These are phyloP conservation scores for Sicyos edulis DNA, from an alignment of 306 rosid species.

Conservation along the genomic window DNA sequence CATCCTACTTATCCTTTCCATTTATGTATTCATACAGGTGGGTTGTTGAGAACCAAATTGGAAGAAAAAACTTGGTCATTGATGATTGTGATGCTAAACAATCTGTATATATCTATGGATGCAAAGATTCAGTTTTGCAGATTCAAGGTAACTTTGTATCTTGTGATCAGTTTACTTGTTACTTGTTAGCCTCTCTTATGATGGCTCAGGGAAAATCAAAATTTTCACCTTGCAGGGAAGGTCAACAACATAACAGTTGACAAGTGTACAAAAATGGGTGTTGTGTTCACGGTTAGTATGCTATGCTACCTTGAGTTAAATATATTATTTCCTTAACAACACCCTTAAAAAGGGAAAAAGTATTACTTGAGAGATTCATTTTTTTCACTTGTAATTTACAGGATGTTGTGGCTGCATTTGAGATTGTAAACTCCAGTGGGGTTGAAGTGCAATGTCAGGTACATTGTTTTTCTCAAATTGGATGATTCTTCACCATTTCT, in stretches of 20 bases:
- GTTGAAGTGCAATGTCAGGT: constrained; percentile 99
- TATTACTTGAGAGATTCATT: background rate
- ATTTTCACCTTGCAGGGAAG: constrained; percentile 63
- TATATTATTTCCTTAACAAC: background rate
- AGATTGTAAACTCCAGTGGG: constrained; percentile 82
- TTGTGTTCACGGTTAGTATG: constrained; percentile 75
- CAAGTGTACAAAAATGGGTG: constrained; percentile 87
- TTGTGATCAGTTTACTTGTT: constrained; percentile 9
- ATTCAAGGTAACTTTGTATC: constrained; percentile 58
- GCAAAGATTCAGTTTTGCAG: constrained; percentile 93
- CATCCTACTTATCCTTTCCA: constrained; percentile 16
- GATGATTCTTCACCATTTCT: constrained; percentile 19
- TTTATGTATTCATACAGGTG: constrained; percentile 44
- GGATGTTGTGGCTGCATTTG: constrained; percentile 99
- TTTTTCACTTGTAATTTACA: constrained; percentile 29
- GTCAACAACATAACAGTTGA: constrained; percentile 94
- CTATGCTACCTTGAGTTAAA: constrained; percentile 19
- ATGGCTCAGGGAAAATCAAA: constrained; percentile 6
- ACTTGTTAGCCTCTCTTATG: constrained; percentile 9
- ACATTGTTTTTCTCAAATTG: constrained; percentile 15
- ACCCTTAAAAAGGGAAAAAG: too few species aligned
- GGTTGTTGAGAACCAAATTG: constrained; percentile 97
- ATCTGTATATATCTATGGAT: constrained; percentile 87
- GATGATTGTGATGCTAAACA: constrained; percentile 90
- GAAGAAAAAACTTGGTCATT: constrained; percentile 71